Percentiles rank a stretch among this genome's conserved stretches.
phyloP scores from a whole-genome alignment of 495 filamentous ascomycete species.

The Daldinia bambusicola region DNA sequence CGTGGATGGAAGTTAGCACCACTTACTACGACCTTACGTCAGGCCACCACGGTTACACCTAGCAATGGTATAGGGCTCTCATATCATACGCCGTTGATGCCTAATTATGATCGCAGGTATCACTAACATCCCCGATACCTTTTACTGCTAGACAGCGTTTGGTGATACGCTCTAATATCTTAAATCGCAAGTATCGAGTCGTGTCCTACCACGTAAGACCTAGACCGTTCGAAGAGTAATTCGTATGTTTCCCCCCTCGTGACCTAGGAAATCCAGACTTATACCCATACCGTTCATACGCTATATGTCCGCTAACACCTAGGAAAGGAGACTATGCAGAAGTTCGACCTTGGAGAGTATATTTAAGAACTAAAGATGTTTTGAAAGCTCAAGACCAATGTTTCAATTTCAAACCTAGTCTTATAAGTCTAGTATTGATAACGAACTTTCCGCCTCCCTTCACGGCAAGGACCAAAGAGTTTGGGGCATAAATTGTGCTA shows the following conservation, averaged over 20 bases:
- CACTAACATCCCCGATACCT: background rate
- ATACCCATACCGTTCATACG: background rate
- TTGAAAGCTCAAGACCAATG: background rate
- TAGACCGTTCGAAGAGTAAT: background rate
- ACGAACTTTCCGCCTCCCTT: background rate
- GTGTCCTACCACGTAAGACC: background rate
- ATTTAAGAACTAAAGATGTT: background rate
- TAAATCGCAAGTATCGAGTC: background rate
- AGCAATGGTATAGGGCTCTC: slow-evolving; percentile 1
- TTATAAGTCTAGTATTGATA: background rate
- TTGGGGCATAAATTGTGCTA: slow-evolving; percentile 4
- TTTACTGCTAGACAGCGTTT: background rate
- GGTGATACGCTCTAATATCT: slow-evolving; percentile 4
- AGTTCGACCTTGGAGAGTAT: background rate
- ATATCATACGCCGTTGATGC: background rate
- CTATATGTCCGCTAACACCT: background rate
- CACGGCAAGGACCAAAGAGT: background rate
- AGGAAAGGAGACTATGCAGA: background rate
- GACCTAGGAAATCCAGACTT: background rate
- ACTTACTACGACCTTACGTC: background rate
- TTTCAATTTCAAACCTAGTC: background rate
- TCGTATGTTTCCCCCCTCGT: background rate
- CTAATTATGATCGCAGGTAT: background rate
- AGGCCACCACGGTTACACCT: background rate
- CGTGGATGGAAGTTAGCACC: background rate